Percentiles rank a stretch among this genome's conserved stretches.
phyloP scores from a whole-genome alignment of 2,329 filamentous ascomycete species.

The Venturia carpophila region DNA sequence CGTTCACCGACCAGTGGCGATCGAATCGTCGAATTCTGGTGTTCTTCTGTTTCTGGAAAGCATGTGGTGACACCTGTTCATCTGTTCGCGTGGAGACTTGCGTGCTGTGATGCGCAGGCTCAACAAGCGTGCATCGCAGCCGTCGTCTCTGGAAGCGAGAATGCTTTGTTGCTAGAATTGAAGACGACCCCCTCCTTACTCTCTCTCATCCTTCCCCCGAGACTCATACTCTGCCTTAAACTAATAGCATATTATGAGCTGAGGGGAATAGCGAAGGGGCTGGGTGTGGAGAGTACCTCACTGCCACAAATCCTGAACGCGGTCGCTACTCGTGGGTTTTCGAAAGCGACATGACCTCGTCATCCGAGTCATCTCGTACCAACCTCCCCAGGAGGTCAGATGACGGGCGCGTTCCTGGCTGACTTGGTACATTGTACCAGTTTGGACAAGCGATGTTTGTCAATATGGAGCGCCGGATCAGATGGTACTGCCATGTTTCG shows the following conservation, averaged over 20 bases:
- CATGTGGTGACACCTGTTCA: conserved; percentile 14
- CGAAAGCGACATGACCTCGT: background rate
- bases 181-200: background rate
- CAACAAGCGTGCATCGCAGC: conserved; percentile 2
- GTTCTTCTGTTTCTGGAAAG: conserved; percentile 13
- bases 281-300: background rate
- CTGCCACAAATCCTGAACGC: background rate
- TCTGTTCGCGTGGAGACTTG: conserved; percentile 11
- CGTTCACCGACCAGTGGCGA: background rate
- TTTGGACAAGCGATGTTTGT: conserved; percentile 1
- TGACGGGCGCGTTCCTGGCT: background rate
- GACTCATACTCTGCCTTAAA: background rate
- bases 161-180: background rate
- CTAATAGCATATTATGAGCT: background rate
- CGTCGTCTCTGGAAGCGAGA: conserved; percentile 1
- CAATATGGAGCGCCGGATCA: background rate
- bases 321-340: background rate
- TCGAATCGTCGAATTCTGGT: conserved; percentile 11
- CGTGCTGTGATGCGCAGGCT: conserved; percentile 8
- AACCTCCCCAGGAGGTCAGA: background rate
- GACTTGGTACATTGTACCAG: background rate
- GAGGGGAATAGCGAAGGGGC: background rate
- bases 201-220: background rate
- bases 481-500: conserved; percentile 4
- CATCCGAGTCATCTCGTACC: conserved; percentile 5